These are phyloP conservation scores for Pyrenochaeta sp. DNA, from an alignment of 2,329 filamentous ascomycete species.

Conservation along the genomic window DNA sequence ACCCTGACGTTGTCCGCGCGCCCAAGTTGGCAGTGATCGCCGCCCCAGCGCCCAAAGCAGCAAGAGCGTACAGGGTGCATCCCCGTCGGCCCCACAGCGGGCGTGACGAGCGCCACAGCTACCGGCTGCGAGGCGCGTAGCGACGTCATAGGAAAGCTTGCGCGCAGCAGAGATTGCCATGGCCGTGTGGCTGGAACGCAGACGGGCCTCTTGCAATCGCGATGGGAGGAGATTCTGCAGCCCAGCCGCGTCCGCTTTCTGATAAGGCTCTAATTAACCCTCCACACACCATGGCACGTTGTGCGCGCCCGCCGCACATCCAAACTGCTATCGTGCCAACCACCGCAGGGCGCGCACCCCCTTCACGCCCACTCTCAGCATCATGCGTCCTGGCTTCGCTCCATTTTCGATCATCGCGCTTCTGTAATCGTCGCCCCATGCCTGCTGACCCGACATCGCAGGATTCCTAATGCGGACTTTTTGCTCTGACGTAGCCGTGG, in stretches of 20 bases:
- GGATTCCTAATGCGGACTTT: background rate
- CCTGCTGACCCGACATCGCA: conserved; percentile 1
- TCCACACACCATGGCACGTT: conserved; percentile 1
- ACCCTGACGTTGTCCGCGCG: background rate
- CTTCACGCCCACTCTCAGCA: conserved; percentile 10
- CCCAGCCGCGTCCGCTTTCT: no score
- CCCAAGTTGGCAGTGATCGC: conserved; percentile 20
- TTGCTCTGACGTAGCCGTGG: conserved; percentile 18
- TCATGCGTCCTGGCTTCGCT: conserved; percentile 1
- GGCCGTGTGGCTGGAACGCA: conserved; percentile 12
- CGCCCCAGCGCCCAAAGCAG: conserved; percentile 15
- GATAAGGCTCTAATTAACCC: no score
- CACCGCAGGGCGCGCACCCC: conserved; percentile 7
- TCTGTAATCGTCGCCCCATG: no score
- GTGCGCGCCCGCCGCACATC: conserved; percentile 1
- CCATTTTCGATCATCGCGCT: conserved; percentile 2
- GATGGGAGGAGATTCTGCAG: no score
- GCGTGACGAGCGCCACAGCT: conserved; percentile 25
- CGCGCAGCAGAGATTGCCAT: conserved; percentile 8
- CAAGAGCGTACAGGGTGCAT: conserved; percentile 8
- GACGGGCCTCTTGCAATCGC: conserved; percentile 4
- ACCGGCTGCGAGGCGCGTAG: conserved; percentile 7
- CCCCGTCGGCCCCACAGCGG: conserved; percentile 5
- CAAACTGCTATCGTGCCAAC: conserved; percentile 12
- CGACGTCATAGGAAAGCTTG: conserved; percentile 15